phyloP scores from a whole-genome alignment of 345 rosid genomes.

The Salix suchowensis region DNA sequence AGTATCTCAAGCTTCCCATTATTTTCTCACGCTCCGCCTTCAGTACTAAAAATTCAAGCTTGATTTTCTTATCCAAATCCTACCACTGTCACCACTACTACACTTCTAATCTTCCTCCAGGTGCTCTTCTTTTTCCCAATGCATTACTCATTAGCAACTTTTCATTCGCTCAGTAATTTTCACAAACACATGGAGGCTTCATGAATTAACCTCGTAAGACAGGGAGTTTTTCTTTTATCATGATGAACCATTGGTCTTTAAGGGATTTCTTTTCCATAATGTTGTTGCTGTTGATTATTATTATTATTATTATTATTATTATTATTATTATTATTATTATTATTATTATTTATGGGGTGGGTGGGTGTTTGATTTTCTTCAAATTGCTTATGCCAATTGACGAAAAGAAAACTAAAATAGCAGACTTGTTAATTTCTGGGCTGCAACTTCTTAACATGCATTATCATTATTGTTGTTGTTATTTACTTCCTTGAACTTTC shows the following conservation, averaged over 20 bases:
- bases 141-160: background rate
- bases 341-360: too few relatives aligned
- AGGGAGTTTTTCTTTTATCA: too few relatives aligned
- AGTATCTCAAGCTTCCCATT: slow-evolving; percentile 36
- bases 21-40: slow-evolving; percentile 14
- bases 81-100: background rate
- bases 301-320: too few relatives aligned
- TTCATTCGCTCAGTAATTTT: slow-evolving; percentile 17
- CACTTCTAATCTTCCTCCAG: slow-evolving; percentile 30
- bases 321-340: too few relatives aligned
- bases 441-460: background rate
- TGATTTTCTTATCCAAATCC: slow-evolving; percentile 31
- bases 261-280: too few relatives aligned
- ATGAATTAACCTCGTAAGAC: too few relatives aligned
- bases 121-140: background rate
- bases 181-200: slow-evolving; percentile 21
- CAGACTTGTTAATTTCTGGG: background rate
- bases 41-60: slow-evolving; percentile 16
- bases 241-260: too few relatives aligned
- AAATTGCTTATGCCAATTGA: too few relatives aligned
- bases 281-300: too few relatives aligned
- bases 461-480: background rate
- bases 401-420: too few relatives aligned
- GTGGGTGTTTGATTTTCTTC: too few relatives aligned
- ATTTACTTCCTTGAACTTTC: slow-evolving; percentile 9